Conservation (phyloP, 768 basidiomycete species). For the Naganishia vishniacii region DNA sequence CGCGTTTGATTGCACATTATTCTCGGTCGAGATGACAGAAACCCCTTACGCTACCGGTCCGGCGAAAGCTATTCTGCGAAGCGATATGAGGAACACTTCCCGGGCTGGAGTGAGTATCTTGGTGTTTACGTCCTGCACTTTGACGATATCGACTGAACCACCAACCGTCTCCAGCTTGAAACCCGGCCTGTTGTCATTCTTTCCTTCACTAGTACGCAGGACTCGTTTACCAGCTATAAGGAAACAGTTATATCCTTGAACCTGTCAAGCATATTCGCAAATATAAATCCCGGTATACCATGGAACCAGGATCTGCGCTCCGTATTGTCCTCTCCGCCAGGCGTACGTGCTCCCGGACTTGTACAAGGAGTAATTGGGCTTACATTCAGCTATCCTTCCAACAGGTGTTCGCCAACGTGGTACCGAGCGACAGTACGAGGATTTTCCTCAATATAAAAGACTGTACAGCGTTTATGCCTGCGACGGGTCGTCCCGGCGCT, state of each 20-base stretch:
- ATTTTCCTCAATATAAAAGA: conserved; percentile 64
- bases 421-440: conserved; percentile 78
- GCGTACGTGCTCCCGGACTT: conserved; percentile 55
- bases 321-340: conserved; percentile 79
- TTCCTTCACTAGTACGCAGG: conserved; percentile 54
- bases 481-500: conserved; percentile 40
- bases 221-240: conserved; percentile 74
- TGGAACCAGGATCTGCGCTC: conserved; percentile 60
- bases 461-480: conserved; percentile 60
- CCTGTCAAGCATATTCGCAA: conserved; percentile 48
- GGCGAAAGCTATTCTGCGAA: background rate
- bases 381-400: background rate
- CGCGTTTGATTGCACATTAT: background rate
- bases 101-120: conserved; percentile 1
- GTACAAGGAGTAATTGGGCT: no score
- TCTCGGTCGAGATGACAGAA: conserved; percentile 10
- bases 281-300: conserved; percentile 58
- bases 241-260: conserved; percentile 61
- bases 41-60: background rate
- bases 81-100: conserved; percentile 4
- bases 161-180: background rate
- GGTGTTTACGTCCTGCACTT: no score
- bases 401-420: conserved; percentile 84
- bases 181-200: background rate
- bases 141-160: background rate